A percentile compares a stretch with the other conserved stretches of the same genome.
phyloP scores from a whole-genome alignment of 345 rosid species.

The Lenwebbia sp. region DNA sequence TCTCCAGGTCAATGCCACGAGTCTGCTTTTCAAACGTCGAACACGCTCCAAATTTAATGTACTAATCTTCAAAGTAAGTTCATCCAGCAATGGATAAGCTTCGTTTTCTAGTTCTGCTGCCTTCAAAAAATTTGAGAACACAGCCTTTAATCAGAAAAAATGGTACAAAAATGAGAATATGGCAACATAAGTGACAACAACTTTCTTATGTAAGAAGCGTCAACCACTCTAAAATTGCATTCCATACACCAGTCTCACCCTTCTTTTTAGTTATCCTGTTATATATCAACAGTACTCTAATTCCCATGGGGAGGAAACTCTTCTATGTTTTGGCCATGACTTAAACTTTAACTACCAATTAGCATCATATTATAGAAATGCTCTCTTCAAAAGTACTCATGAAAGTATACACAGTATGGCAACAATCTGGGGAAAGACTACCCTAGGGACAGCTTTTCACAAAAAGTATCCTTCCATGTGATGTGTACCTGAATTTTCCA shows the following conservation, averaged over 20 bases:
- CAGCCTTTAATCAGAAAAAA: no score
- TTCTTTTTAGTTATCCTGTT: not conserved
- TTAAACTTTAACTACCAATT: not conserved
- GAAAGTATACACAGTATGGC: not conserved
- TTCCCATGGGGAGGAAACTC: not conserved
- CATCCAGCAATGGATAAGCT: no score
- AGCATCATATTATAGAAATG: not conserved
- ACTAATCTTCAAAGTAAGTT: no score
- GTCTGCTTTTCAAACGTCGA: no score
- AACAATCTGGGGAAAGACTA: not conserved
- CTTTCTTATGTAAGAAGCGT: not conserved
- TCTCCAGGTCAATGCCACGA: no score
- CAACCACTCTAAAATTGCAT: not conserved
- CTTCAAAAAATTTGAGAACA: no score
- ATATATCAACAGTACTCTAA: not conserved
- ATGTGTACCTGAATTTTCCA: not conserved
- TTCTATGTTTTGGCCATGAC: not conserved
- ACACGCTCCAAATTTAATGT: no score
- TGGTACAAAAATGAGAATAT: no score
- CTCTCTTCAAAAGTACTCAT: not conserved
- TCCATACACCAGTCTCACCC: not conserved
- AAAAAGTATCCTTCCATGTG: not conserved
- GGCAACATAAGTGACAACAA: no score
- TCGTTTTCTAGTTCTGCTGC: no score
- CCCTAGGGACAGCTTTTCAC: not conserved